phyloP scores from a whole-genome alignment of 225 moss, liverwort and hornwort genomes.

The Anthoceros angustus region DNA sequence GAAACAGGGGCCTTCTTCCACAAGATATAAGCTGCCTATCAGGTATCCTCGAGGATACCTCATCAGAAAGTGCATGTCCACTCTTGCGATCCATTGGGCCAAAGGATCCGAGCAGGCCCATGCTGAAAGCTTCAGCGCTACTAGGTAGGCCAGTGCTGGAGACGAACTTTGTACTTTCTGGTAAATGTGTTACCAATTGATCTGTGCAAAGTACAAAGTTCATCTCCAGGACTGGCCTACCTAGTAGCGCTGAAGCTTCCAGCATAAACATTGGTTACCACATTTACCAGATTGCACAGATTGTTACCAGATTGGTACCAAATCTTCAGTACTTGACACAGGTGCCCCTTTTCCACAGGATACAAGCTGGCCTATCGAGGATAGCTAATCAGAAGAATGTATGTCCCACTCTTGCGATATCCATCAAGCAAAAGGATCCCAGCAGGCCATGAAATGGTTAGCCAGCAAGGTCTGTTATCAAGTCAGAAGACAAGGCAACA shows the following conservation, averaged over 20 bases:
- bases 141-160: too few relatives aligned
- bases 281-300: too few relatives aligned
- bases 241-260: constrained; percentile 25
- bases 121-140: too few relatives aligned
- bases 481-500: not conserved
- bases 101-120: too few relatives aligned
- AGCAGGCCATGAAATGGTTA: constrained; percentile 15
- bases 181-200: too few relatives aligned
- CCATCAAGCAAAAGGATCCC: constrained; percentile 6
- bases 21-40: too few relatives aligned
- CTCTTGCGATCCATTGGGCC: too few relatives aligned
- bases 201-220: too few relatives aligned
- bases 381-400: constrained; percentile 18
- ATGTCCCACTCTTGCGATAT: constrained; percentile 22
- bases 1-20: too few relatives aligned
- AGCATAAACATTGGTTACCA: not conserved
- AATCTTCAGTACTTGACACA: not conserved
- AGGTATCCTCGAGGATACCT: too few relatives aligned
- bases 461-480: constrained; percentile 20
- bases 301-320: not conserved
- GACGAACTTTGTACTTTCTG: too few relatives aligned
- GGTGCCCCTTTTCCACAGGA: not conserved
- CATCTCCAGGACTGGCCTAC: constrained; percentile 5
- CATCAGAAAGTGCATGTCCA: too few relatives aligned
- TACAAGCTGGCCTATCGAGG: constrained; percentile 23